Percentiles rank a stretch among this genome's conserved stretches.
These are phyloP conservation scores for Coniferiporia sulphurascens DNA, from an alignment of 1,284 basidiomycete genomes.

Conservation along the genomic window DNA sequence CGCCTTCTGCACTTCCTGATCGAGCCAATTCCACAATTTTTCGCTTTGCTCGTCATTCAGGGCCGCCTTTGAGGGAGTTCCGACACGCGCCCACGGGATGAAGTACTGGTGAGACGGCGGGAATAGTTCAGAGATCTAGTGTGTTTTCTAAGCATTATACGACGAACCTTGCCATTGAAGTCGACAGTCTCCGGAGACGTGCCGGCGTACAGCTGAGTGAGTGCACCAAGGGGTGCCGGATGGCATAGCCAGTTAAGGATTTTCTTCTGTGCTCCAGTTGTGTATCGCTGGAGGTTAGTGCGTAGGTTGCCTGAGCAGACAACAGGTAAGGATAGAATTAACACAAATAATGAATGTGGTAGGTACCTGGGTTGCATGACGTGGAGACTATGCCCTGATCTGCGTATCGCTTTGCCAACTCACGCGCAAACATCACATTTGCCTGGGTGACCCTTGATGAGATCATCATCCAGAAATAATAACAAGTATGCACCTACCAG, in stretches of 20 bases:
- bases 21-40: slow-evolving; percentile 24
- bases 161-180: slow-evolving; percentile 20
- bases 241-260: background rate
- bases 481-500: slow-evolving; percentile 26
- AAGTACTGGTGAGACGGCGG: slow-evolving; percentile 16
- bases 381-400: slow-evolving; percentile 32
- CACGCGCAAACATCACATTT: background rate
- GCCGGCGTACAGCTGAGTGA: slow-evolving; percentile 23
- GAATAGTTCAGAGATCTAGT: background rate
- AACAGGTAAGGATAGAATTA: too few relatives aligned
- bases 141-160: background rate
- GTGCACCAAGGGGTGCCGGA: slow-evolving; percentile 14
- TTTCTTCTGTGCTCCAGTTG: background rate
- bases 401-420: slow-evolving; percentile 2
- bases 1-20: slow-evolving; percentile 16
- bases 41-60: slow-evolving; percentile 11
- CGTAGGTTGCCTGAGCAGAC: background rate
- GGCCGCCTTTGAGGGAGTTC: slow-evolving; percentile 4
- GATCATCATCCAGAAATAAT: background rate
- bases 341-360: too few relatives aligned
- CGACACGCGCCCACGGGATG: slow-evolving; percentile 24
- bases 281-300: background rate
- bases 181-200: slow-evolving; percentile 17
- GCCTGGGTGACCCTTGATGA: too few relatives aligned
- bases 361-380: slow-evolving; percentile 35